These are phyloP conservation scores for Globisporangium solare DNA, from an alignment of 352 stramenopile genomes.

Conservation along the genomic window DNA sequence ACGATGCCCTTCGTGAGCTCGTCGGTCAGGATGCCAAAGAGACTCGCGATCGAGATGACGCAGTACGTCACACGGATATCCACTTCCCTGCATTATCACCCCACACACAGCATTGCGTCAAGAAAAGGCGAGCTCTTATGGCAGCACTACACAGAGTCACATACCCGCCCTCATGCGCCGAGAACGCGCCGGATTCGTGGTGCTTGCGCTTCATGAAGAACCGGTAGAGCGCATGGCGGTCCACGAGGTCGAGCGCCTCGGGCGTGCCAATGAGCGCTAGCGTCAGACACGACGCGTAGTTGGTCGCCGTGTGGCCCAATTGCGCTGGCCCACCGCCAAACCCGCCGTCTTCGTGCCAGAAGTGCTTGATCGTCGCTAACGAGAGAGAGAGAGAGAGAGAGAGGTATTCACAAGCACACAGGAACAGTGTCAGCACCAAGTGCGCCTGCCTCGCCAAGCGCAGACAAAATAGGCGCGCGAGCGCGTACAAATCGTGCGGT, in stretches of 20 bases:
- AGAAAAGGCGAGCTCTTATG: background rate
- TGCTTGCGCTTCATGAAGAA: constrained; percentile 89
- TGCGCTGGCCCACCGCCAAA: constrained; percentile 94
- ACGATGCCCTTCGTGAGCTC: constrained; percentile 76
- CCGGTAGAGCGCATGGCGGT: constrained; percentile 76
- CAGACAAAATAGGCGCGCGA: background rate
- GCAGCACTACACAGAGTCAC: background rate
- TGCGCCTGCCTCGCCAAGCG: background rate
- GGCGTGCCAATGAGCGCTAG: constrained; percentile 91
- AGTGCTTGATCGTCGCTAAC: constrained; percentile 49
- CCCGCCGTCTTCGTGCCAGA: constrained; percentile 75
- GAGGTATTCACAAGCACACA: background rate
- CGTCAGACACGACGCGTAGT: constrained; percentile 93
- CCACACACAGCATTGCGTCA: constrained; percentile 1
- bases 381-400: background rate
- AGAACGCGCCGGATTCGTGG: constrained; percentile 84
- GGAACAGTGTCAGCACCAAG: background rate
- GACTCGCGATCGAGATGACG: constrained; percentile 90
- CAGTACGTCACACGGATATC: constrained; percentile 98
- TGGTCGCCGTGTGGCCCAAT: constrained; percentile 86
- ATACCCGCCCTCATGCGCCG: constrained; percentile 95
- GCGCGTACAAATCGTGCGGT: constrained; percentile 34
- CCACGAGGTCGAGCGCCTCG: constrained; percentile 68
- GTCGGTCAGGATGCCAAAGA: constrained; percentile 92
- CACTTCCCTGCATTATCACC: constrained; percentile 77